Base-by-base conservation (phyloP, 73 alveolate genomes). In the Stentor coeruleus region DNA sequence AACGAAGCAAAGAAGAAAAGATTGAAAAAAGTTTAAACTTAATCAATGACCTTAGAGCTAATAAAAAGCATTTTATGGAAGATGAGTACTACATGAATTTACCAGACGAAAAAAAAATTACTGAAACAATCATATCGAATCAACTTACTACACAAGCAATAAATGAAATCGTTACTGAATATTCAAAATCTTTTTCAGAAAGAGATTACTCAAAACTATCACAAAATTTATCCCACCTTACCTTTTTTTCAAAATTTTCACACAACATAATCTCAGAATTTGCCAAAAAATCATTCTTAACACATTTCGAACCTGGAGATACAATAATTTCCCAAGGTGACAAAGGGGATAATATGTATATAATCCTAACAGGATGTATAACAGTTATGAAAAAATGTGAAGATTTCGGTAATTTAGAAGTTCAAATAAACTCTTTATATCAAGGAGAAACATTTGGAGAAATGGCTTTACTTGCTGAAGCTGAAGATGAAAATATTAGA, bases 361-460 rank as follows among this genome's bases (percentile, higher is more conserved):
- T 60, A 14, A 60, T 60, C 14, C 14, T 60, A 26, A 28, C 37
- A 14, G 80, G 80, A 26, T 14, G 6, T 11, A 26, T 60, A 11
- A 28, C 6, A 11, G 80, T 60, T 6, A 60, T 14, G 28, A 60
- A 60, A 60, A n/a, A 26, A 35, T 60, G 59, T 14, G 80, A 60
- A 28, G 80, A 60, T 6, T 60, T 60, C 28, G 80, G 80, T 14
- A 38, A 14, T 14, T 6, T 28, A 14, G 55, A n/a, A 26, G 28
- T 60, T 26, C 55, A 28, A 26, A 15, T 60, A 38, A 60, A n/a
- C 36, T 14, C 80, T 60, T 26, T 60, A 26, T 60, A 60, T 26
- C 55, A 60, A 28, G 80, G 80, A 6, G 80, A 60, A 14, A 60
- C 80, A 14, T 60, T 60, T 35, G 80, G 80, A 28, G 80, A 60